Evolutionary conservation across 1,139 yeast species (phyloP).

Genomic region (Yamadazyma songkhlaensis): DNA sequence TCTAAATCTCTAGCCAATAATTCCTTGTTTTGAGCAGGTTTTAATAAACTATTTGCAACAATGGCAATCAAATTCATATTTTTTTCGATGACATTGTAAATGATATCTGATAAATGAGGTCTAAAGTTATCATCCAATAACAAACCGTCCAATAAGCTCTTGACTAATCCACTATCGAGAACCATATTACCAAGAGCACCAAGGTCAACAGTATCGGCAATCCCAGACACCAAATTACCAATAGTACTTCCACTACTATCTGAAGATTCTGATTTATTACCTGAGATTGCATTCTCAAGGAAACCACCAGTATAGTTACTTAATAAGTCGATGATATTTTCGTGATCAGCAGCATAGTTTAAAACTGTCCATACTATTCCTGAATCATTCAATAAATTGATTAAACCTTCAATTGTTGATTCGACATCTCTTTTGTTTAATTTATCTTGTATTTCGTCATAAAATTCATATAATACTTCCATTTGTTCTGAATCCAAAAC

Average conservation of each 20-base stretch:
- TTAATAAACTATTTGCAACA: constrained; percentile 24
- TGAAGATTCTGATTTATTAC: neutral
- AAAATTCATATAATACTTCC: constrained; percentile 10
- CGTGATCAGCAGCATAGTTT: constrained; percentile 34
- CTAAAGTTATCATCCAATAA: constrained; percentile 35
- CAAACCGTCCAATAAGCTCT: constrained; percentile 33
- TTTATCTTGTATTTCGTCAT: constrained; percentile 10
- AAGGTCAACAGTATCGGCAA: constrained; percentile 19
- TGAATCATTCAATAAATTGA: constrained; percentile 30
- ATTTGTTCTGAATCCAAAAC: constrained; percentile 14
- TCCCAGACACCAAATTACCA: constrained; percentile 10
- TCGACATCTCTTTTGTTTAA: constrained; percentile 18
- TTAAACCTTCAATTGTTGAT: constrained; percentile 21
- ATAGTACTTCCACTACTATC: constrained; percentile 6
- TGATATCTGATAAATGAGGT: constrained; percentile 34
- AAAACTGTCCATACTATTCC: constrained; percentile 36
- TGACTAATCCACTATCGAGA: constrained; percentile 33
- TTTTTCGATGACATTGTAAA: constrained; percentile 29
- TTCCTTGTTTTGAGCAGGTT: constrained; percentile 17
- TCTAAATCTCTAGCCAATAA: constrained; percentile 17
- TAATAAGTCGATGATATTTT: constrained; percentile 25
- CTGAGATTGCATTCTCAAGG: constrained; percentile 10
- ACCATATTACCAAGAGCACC: constrained; percentile 24
- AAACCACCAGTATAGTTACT: constrained; percentile 30
- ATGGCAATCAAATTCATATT: constrained; percentile 27